Evolutionary conservation across 2,329 filamentous ascomycete species (phyloP), one percentile per base, ranked within the genome.

Genomic region (Lasiodiplodia sp.): DNA sequence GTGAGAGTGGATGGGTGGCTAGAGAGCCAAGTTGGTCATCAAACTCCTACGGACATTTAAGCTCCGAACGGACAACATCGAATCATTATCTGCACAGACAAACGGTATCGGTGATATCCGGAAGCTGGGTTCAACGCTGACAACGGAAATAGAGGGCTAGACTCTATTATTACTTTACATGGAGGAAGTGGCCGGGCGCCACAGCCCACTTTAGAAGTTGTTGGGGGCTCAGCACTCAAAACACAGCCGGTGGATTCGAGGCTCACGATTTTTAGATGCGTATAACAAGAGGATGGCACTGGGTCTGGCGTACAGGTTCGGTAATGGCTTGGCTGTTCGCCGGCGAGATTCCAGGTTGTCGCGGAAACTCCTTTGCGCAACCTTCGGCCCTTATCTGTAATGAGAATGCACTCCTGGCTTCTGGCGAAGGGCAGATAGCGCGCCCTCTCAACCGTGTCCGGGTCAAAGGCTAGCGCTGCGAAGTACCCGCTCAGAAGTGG

Each of bases 151-250:
- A n/a, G 23, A 60, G 25, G 58, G 58, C 40, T 21, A 51, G 47
- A 25, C 51, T 47, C 14, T 31, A 31, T 18, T 31, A 31, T 18
- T 47, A 21, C 28, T 34, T 34, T 34, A 34, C 31, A 34, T 10
- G 31, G 40, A 47, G 14, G 40, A 51, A 11, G 58, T 37, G 49
- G 58, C 16, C 25, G 10, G 34, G 31, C 44, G 60, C 60, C 60
- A 64, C 60, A 38, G 25, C 60, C 60, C 60, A 64, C 60, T 52
- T 25, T 23, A 16, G 47, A 38, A 52, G 60, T 64, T 52, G 60
- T 64, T 64, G 60, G 47, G 57, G 25, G 58, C 16, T 52, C 11
- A 51, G 25, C 16, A 64, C 12, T 5, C 18, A 25, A 8, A 53
- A 25, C 6, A 44, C 25, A 18, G 44, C 44, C 10, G 8, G 12